Conservation (phyloP, 2,329 filamentous ascomycete species). For the Bipolaris bicolor region DNA sequence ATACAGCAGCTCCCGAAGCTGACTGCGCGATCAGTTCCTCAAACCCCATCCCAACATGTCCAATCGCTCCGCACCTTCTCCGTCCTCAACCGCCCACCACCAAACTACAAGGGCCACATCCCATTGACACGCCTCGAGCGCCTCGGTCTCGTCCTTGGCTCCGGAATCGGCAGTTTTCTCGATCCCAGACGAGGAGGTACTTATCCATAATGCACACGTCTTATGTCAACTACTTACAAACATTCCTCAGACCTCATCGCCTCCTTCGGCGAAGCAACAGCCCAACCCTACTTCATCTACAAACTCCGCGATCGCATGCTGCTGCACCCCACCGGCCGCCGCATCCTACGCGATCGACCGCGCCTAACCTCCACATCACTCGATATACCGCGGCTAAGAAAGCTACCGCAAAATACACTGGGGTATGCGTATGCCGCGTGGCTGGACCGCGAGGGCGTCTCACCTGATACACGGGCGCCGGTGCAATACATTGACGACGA, state of each 20-base stretch:
- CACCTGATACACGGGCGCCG: constrained; percentile 80
- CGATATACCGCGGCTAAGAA: constrained; percentile 72
- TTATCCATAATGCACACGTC: constrained; percentile 12
- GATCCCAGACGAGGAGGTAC: constrained; percentile 80
- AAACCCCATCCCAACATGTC: not conserved
- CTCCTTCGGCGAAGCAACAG: constrained; percentile 90
- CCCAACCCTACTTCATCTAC: constrained; percentile 92
- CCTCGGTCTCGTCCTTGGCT: constrained; percentile 69
- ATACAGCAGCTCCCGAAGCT: constrained; percentile 17
- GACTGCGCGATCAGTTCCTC: not conserved
- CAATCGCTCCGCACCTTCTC: constrained; percentile 66
- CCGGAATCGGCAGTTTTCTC: constrained; percentile 65
- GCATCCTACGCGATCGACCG: constrained; percentile 88
- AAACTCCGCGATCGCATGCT: constrained; percentile 94
- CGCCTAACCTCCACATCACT: constrained; percentile 79
- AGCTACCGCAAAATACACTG: constrained; percentile 73
- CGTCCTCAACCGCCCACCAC: constrained; percentile 79
- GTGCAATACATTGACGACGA: constrained; percentile 94
- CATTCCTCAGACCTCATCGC: constrained; percentile 79
- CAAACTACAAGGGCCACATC: constrained; percentile 91
- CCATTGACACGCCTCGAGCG: constrained; percentile 82
- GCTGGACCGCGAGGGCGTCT: constrained; percentile 93
- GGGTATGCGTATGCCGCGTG: constrained; percentile 84
- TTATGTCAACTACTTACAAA: constrained; percentile 1
- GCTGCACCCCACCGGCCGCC: constrained; percentile 77